Percentiles rank a stretch among this genome's conserved stretches.
Evolutionary conservation across 495 filamentous ascomycete genomes (phyloP).

Genomic region (Daldinia caldariorum): DNA sequence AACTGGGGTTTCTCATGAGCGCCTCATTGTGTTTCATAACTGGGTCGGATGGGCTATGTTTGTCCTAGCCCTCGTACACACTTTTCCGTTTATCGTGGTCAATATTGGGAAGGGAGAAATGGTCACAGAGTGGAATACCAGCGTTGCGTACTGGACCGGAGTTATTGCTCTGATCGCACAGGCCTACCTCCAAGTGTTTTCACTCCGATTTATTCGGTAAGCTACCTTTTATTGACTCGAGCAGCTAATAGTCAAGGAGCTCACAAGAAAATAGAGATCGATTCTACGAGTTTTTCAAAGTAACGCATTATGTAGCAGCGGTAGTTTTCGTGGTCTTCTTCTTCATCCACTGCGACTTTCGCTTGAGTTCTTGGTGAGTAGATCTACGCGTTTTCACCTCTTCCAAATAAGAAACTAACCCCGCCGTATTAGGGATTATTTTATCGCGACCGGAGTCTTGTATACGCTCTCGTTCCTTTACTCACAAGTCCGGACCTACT

Average conservation of each 20-base stretch:
- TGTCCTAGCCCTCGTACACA: conserved; percentile 63
- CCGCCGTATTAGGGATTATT: conserved; percentile 61
- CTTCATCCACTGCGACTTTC: conserved; percentile 68
- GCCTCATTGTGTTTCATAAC: conserved; percentile 64
- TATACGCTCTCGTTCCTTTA: conserved; percentile 58
- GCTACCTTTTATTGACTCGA: conserved; percentile 10
- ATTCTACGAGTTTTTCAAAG: conserved; percentile 70
- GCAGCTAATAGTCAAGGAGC: neutral
- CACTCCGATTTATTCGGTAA: conserved; percentile 60
- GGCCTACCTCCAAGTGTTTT: conserved; percentile 64
- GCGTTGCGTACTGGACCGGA: conserved; percentile 64
- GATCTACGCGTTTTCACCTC: neutral
- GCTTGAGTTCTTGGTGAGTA: conserved; percentile 63
- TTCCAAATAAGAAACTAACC: conserved; percentile 4
- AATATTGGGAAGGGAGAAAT: conserved; percentile 61
- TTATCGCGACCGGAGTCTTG: conserved; percentile 63
- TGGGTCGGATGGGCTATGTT: conserved; percentile 66
- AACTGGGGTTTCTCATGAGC: conserved; percentile 66
- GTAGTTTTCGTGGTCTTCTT: conserved; percentile 66
- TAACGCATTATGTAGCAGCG: conserved; percentile 61
- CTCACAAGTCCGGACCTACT: conserved; percentile 55
- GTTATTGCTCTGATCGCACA: conserved; percentile 65
- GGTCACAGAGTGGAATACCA: conserved; percentile 56
- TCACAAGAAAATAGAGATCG: conserved; percentile 54
- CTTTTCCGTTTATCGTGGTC: conserved; percentile 67